Conservation (phyloP, 306 rosid species). For the Sindora glabra region DNA sequence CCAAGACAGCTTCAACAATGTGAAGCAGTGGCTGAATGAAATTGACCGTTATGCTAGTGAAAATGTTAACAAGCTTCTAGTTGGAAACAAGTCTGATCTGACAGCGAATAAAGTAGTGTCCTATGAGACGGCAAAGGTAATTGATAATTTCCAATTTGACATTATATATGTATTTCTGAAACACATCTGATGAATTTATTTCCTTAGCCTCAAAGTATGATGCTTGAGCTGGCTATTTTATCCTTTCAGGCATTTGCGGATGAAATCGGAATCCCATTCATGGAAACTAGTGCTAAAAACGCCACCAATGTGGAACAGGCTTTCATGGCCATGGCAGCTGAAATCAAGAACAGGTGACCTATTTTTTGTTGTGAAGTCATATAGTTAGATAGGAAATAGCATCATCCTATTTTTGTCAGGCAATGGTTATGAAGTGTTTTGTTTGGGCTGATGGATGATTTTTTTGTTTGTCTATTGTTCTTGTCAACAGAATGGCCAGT, state of each 20-base stretch:
- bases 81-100: conserved; percentile 65
- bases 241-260: conserved; percentile 62
- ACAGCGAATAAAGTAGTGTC: conserved; percentile 70
- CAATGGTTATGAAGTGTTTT: too few relatives aligned
- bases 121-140: conserved; percentile 62
- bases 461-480: background rate
- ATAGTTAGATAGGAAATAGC: background rate
- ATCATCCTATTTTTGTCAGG: background rate
- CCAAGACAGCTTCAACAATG: conserved; percentile 77
- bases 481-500: conserved; percentile 86
- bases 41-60: conserved; percentile 82
- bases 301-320: conserved; percentile 70
- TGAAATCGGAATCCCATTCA: conserved; percentile 74
- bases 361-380: conserved; percentile 1
- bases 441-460: too few relatives aligned
- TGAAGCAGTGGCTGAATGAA: conserved; percentile 77
- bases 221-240: conserved; percentile 8
- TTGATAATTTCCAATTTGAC: background rate
- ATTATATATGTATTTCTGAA: background rate
- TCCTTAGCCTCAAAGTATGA: background rate
- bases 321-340: conserved; percentile 86
- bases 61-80: conserved; percentile 72
- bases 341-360: conserved; percentile 59
- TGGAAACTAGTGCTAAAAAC: conserved; percentile 80
- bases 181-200: background rate